Evolutionary conservation across 139 green algal species (phyloP).

Genomic region (Edaphochlamys debaryana): DNA sequence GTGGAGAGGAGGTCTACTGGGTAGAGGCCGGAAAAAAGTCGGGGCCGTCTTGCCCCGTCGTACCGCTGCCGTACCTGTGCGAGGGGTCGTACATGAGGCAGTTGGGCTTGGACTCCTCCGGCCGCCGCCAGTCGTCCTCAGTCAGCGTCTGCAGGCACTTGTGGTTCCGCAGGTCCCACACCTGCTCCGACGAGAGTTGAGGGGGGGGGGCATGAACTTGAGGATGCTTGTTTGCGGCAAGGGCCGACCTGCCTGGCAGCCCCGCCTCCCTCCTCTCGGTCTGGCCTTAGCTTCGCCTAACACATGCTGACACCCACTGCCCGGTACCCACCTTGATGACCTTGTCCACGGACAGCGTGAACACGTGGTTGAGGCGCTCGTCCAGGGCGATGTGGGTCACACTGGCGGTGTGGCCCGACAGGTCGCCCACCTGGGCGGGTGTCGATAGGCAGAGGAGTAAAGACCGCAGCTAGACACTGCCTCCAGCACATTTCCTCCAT

Average conservation of each 20-base stretch:
- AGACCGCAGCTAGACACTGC: not conserved
- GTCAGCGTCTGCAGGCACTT: slow-evolving; percentile 82
- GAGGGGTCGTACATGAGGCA: slow-evolving; percentile 73
- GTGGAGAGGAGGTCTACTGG: too few species aligned
- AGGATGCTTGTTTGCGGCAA: not conserved
- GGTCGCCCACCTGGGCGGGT: slow-evolving; percentile 22
- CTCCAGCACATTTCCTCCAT: not conserved
- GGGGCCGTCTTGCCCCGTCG: too few species aligned
- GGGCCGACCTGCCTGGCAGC: too few species aligned
- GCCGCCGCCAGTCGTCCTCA: slow-evolving; percentile 71
- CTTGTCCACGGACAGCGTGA: slow-evolving; percentile 78
- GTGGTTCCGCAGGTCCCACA: slow-evolving; percentile 88
- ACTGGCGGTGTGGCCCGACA: slow-evolving; percentile 70
- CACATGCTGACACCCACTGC: not conserved
- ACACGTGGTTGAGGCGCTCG: slow-evolving; percentile 74
- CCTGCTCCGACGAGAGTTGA: slow-evolving; percentile 16
- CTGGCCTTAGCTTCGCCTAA: too few species aligned
- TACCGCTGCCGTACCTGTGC: too few species aligned
- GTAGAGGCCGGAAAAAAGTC: too few species aligned
- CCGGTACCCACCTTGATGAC: slow-evolving; percentile 68
- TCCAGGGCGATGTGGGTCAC: slow-evolving; percentile 76
- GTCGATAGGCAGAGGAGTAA: not conserved
- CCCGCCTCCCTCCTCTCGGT: too few species aligned
- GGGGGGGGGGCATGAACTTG: not conserved
- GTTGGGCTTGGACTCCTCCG: slow-evolving; percentile 65